Percentiles rank a stretch among this genome's conserved stretches.
Conservation (phyloP, 164 flowering plant species). For the Pachysandra terminalis region DNA sequence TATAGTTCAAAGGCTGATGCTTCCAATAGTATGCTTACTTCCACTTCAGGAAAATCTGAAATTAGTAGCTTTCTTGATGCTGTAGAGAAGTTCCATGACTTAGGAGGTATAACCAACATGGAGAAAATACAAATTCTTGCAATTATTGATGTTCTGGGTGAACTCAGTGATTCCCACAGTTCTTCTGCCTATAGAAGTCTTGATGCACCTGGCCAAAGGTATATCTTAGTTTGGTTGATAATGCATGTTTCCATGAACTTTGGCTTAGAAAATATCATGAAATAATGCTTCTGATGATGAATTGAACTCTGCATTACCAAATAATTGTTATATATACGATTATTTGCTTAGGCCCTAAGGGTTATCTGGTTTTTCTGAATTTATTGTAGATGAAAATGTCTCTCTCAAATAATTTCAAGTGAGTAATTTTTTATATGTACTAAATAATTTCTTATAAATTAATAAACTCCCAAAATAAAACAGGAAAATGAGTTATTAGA, state of each 20-base stretch:
- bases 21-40: conserved; percentile 20
- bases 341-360: not conserved
- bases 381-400: not conserved
- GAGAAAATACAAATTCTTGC: conserved; percentile 67
- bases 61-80: conserved; percentile 37
- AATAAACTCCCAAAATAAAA: no score
- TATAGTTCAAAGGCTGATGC: conserved; percentile 24
- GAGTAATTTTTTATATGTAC: no score
- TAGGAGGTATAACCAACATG: conserved; percentile 24
- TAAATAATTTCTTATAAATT: not conserved
- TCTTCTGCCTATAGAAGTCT: conserved; percentile 73
- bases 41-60: conserved; percentile 45
- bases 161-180: conserved; percentile 47
- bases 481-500: no score
- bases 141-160: conserved; percentile 65
- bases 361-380: not conserved
- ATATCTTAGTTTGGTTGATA: conserved; percentile 16
- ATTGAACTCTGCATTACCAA: no score
- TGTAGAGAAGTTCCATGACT: conserved; percentile 42
- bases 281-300: no score
- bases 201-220: conserved; percentile 95
- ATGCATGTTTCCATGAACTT: not conserved
- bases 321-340: no score
- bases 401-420: not conserved
- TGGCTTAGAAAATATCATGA: not conserved